Base-by-base conservation (phyloP, 208 protist species). In the Crithidia fasciculata region DNA sequence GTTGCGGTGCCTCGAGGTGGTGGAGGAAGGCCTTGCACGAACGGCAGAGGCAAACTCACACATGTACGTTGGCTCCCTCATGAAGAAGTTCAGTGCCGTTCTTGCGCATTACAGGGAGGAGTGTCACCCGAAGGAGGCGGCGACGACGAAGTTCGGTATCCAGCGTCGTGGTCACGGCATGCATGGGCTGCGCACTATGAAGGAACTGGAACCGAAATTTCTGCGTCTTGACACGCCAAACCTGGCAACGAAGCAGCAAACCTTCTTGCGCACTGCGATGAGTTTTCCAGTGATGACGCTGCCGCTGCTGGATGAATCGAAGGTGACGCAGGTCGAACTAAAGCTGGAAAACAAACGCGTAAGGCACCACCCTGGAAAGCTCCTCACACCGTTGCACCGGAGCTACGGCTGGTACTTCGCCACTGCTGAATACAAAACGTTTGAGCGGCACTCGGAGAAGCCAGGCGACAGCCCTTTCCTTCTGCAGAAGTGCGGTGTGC, bases 41-140 rank as follows among this genome's bases (percentile, higher is more conserved):
- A 40, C 28, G 16, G 55, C 55, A 15, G 28, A 59, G 55, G 55
- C 28, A 19, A 59, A 59, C 55, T 36, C 55, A 19, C 55, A 59
- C 8, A 59, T 59, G 19, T 59, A 59, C 55, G 7, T 59, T 2
- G 55, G 19, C 19, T 6, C 8, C 19, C 55, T 59, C 18, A 59
- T 59, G 55, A 9, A 18, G 6, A 19, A 40, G 8, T 59, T 59
- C 28, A 40, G 28, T 15, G 55, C 19, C 19, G 28, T 41, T 8
- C 28, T 59, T 7, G 8, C 18, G 0, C 6, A 40, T 2, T 12
- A 6, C 19, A 59, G 6, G 8, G 40, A 59, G 19, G 28, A 59
- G 5, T 59, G 55, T 4, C 45, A 13, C 45, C 9, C 0, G 45
- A 49, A 49, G 45, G 45, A 49, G 45, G 45, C 7, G 45, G 12